Conservation (phyloP, 306 rosid genomes). For the Vigna reflexopilosa region DNA sequence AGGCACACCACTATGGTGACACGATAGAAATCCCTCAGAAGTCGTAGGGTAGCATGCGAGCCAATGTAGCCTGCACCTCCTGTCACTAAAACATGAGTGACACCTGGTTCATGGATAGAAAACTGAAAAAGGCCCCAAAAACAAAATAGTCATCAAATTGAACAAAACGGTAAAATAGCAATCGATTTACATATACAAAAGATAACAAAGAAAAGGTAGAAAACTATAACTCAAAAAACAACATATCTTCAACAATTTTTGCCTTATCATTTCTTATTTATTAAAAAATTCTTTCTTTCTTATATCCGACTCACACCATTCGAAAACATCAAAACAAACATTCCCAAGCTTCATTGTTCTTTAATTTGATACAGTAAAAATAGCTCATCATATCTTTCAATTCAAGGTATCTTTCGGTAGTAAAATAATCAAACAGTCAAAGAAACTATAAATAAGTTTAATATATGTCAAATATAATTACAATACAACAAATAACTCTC, state of each 20-base stretch:
- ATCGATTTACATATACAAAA: neutral
- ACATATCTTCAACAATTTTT: constrained; percentile 4
- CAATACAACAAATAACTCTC: neutral
- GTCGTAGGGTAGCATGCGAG: constrained; percentile 89
- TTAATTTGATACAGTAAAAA: neutral
- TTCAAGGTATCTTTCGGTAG: constrained; percentile 20
- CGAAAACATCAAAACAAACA: neutral
- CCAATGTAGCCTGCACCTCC: constrained; percentile 99
- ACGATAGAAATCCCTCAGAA: constrained; percentile 76
- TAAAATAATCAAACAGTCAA: constrained; percentile 31
- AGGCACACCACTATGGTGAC: constrained; percentile 92
- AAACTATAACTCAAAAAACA: constrained; percentile 21
- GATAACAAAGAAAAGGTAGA: constrained; percentile 6
- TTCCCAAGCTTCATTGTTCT: neutral
- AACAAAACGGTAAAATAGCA: constrained; percentile 5
- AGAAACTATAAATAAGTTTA: constrained; percentile 5
- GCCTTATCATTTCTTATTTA: neutral
- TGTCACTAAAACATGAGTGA: constrained; percentile 89
- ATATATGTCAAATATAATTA: neutral
- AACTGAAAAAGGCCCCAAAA: constrained; percentile 60
- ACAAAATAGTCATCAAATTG: constrained; percentile 8
- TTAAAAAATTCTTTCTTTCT: neutral
- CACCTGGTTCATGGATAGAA: constrained; percentile 72
- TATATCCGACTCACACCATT: constrained; percentile 10
- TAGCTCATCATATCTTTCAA: neutral